phyloP scores from a whole-genome alignment of 2,329 filamentous ascomycete genomes.

The Aspergillus ruber region DNA sequence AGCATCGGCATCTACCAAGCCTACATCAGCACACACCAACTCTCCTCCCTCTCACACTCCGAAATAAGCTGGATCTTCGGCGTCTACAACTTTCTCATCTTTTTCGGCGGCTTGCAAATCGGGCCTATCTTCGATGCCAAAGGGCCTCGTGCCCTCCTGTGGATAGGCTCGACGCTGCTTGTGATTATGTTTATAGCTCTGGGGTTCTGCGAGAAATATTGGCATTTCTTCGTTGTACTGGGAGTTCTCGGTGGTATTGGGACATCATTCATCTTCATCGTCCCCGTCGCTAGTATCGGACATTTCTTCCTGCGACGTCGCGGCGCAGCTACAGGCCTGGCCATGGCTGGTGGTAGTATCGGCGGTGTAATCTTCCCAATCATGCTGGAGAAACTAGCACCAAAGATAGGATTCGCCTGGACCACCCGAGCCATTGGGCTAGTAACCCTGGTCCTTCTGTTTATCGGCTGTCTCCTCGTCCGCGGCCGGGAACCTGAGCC shows the following conservation, averaged over 20 bases:
- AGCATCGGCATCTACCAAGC: conserved; percentile 21
- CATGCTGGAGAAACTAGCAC: conserved; percentile 20
- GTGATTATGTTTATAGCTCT: conserved; percentile 6
- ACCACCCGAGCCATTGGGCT: conserved; percentile 34
- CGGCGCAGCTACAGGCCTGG: conserved; percentile 28
- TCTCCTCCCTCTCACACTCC: conserved; percentile 5
- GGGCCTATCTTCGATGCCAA: conserved; percentile 27
- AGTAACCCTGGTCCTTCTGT: conserved; percentile 24
- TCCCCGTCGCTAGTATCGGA: conserved; percentile 12
- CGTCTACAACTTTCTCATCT: conserved; percentile 22
- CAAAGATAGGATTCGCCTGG: conserved; percentile 28
- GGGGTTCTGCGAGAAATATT: conserved; percentile 25
- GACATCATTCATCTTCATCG: conserved; percentile 34
- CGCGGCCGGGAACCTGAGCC: background rate
- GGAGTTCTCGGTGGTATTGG: conserved; percentile 34
- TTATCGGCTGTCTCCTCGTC: conserved; percentile 10
- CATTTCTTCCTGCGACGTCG: conserved; percentile 29
- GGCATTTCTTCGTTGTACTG: conserved; percentile 38
- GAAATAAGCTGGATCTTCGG: conserved; percentile 25
- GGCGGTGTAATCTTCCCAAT: conserved; percentile 30
- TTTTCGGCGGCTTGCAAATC: conserved; percentile 21
- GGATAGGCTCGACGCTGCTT: conserved; percentile 12
- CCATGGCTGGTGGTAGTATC: conserved; percentile 25
- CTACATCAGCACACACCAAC: conserved; percentile 10
- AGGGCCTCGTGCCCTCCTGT: conserved; percentile 18